These are phyloP conservation scores for Gamarada debralockiae DNA, from an alignment of 495 filamentous ascomycete genomes.

Conservation along the genomic window DNA sequence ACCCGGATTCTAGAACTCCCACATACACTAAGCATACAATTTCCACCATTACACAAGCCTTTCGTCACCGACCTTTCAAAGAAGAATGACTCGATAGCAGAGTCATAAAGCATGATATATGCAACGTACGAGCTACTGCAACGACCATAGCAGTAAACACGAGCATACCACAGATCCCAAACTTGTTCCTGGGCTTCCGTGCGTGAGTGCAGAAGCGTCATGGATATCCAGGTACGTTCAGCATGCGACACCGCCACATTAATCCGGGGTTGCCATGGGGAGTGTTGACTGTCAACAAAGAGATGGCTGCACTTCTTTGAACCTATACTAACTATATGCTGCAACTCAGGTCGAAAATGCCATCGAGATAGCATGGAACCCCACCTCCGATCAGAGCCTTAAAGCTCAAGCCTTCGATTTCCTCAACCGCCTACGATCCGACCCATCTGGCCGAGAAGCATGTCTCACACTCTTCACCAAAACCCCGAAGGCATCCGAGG, in stretches of 20 bases:
- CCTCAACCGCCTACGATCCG: constrained; percentile 72
- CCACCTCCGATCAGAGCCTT: constrained; percentile 64
- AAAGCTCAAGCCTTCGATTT: constrained; percentile 86
- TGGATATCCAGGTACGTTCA: constrained; percentile 24
- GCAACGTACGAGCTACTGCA: constrained; percentile 6
- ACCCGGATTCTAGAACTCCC: not conserved
- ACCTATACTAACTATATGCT: not conserved
- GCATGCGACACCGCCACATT: constrained; percentile 8
- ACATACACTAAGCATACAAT: too few relatives aligned
- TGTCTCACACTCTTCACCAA: constrained; percentile 82
- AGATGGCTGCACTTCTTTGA: not conserved
- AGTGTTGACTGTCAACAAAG: not conserved
- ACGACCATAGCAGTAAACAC: constrained; percentile 17
- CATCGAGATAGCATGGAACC: constrained; percentile 86
- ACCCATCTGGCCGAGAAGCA: constrained; percentile 79
- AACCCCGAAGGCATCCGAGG: constrained; percentile 71
- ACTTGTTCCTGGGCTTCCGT: not conserved
- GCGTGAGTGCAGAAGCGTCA: constrained; percentile 5
- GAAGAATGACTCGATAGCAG: constrained; percentile 21
- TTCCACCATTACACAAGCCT: too few relatives aligned
- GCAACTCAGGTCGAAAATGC: constrained; percentile 74
- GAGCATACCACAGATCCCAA: not conserved
- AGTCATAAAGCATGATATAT: constrained; percentile 15
- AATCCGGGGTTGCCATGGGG: not conserved
- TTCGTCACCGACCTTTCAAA: constrained; percentile 7